Base-by-base conservation (phyloP, 2,329 filamentous ascomycete genomes). In the Ophiostoma novo-ulmi region DNA sequence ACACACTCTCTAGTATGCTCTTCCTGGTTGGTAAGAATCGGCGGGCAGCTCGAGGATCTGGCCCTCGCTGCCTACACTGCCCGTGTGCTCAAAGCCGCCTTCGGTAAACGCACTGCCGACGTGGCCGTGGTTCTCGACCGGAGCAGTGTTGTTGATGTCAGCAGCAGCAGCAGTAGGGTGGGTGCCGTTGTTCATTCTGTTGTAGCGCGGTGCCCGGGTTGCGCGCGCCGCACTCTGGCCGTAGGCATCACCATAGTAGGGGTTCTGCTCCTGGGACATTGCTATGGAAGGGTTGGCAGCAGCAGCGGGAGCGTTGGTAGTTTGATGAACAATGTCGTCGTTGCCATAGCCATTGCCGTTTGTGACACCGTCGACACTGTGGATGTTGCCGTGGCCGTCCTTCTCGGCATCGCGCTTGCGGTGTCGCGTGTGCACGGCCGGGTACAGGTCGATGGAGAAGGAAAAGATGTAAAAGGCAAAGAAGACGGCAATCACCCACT, bases 391-490 rank as follows among this genome's bases (percentile, higher is more conserved):
- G 38, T n/a, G 3, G 39, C 41, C 48, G 26, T 44, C 17, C 61
- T 48, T 61, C 36, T 69, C 70, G 70, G 70, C 61, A 61, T 44
- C 64, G 68, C 69, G 67, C 72, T 71, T 35, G 39, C 41, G 78
- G 74, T 81, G 78, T 74, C 85, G 87, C 13, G 88, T 91, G 73
- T 85, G 83, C 2, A 91, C 83, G 13, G 92, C 92, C 0, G 95
- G 95, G 74, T 91, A 85, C 68, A 99, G 87, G 80, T 99, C 94
- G 78, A 97, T 85, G 76, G 90, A 85, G 82, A 97, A 98, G 73
- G 90, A 93, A 73, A 94, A 85, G 73, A 96, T 85, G 81, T 97
- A 98, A 77, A 94, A 90, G 69, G 91, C 92, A 81, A 94, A 97
- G 77, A 97, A 84, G 77, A 97, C 88, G 41, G 93, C 87, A 74